Percentiles rank a stretch among this genome's conserved stretches.
Conservation (phyloP, 805 yeast species). For the Hanseniaspora taiwanica region DNA sequence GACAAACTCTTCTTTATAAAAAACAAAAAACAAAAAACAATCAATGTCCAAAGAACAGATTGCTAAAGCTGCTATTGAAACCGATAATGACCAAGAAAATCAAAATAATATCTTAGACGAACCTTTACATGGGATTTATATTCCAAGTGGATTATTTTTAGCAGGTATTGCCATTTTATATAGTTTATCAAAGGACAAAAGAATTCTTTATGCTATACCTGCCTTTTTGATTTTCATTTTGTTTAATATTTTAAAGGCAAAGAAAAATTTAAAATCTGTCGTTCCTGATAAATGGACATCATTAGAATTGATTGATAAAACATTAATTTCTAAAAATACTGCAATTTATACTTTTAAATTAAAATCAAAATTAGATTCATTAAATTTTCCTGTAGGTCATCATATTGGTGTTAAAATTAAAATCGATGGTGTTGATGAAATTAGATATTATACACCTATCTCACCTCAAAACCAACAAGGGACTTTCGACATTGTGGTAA, state of each 20-base stretch:
- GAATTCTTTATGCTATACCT: slow-evolving; percentile 21
- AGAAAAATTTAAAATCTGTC: slow-evolving; percentile 30
- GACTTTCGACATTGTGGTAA: slow-evolving; percentile 62
- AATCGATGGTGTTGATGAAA: not conserved
- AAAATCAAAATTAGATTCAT: slow-evolving; percentile 42
- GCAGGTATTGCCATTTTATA: slow-evolving; percentile 47
- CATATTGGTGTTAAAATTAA: slow-evolving; percentile 46
- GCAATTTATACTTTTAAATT: slow-evolving; percentile 65
- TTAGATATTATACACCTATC: slow-evolving; percentile 67
- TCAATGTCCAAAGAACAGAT: not conserved
- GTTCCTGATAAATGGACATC: slow-evolving; percentile 43
- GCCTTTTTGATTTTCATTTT: slow-evolving; percentile 28
- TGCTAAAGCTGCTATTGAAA: not conserved
- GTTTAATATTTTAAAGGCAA: slow-evolving; percentile 26
- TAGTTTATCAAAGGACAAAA: slow-evolving; percentile 23
- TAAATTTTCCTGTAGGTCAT: slow-evolving; percentile 63
- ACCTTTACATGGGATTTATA: slow-evolving; percentile 64
- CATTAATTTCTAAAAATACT: slow-evolving; percentile 53
- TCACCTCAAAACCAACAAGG: slow-evolving; percentile 59
- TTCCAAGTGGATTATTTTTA: slow-evolving; percentile 49
- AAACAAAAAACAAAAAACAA: too few species aligned
- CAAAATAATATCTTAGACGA: slow-evolving; percentile 45
- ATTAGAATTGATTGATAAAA: slow-evolving; percentile 61
- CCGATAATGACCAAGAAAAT: slow-evolving; percentile 16
- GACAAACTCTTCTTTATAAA: too few species aligned